phyloP scores from a whole-genome alignment of 2,329 filamentous ascomycete genomes.

The Aspergillus clavatus region DNA sequence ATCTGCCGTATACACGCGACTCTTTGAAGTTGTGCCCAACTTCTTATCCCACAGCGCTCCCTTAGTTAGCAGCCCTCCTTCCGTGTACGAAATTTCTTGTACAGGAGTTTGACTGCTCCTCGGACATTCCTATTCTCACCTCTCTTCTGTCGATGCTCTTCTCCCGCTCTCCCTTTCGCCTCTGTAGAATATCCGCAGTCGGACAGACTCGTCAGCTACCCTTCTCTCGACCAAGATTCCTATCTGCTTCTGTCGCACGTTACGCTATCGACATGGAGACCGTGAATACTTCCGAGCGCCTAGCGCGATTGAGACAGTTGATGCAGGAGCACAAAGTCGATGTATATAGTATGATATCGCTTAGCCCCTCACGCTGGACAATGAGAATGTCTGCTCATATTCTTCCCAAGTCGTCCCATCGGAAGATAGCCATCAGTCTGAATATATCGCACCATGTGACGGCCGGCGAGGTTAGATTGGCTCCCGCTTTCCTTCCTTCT shows the following conservation, averaged over 20 bases:
- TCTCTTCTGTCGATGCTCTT: constrained; percentile 31
- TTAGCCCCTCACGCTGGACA: constrained; percentile 8
- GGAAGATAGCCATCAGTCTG: constrained; percentile 94
- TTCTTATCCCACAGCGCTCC: background rate
- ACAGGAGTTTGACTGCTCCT: constrained; percentile 9
- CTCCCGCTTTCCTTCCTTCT: constrained; percentile 1
- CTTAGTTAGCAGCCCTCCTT: constrained; percentile 4
- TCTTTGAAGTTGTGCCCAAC: background rate
- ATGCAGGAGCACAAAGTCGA: constrained; percentile 87
- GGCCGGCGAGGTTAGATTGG: constrained; percentile 62
- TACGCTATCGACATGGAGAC: constrained; percentile 62
- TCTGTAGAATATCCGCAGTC: constrained; percentile 26
- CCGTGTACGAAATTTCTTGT: constrained; percentile 9
- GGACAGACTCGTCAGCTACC: constrained; percentile 23
- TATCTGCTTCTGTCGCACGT: constrained; percentile 35
- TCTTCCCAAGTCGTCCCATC: constrained; percentile 74
- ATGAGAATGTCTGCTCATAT: constrained; percentile 30
- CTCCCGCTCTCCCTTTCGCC: constrained; percentile 26
- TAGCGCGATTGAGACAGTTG: constrained; percentile 70
- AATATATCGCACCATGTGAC: constrained; percentile 97
- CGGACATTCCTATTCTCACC: constrained; percentile 11
- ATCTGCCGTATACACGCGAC: background rate
- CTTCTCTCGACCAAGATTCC: constrained; percentile 30
- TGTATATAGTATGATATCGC: constrained; percentile 68
- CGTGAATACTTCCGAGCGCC: constrained; percentile 71